Percentiles rank a stretch among this genome's conserved stretches.
Evolutionary conservation across 2,329 filamentous ascomycete species (phyloP).

Genomic region (Apiospora pterosperma): DNA sequence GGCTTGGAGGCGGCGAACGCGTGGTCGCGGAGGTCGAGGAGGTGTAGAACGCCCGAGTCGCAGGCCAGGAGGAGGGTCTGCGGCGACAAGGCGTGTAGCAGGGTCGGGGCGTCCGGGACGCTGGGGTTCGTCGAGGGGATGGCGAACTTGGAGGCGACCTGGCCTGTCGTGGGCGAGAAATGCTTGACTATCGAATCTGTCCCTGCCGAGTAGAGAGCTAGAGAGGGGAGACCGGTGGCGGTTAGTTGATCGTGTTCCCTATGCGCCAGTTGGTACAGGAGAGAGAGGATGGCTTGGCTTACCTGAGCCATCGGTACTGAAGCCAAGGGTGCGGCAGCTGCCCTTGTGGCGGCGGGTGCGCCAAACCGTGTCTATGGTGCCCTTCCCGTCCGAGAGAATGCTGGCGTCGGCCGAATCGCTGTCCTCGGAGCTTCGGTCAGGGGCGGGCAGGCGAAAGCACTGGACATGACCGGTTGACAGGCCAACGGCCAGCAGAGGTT

Average conservation of each 20-base stretch:
- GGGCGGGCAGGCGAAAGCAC: constrained; percentile 68
- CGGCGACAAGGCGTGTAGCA: constrained; percentile 80
- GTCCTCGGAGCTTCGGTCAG: constrained; percentile 47
- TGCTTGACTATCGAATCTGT: constrained; percentile 57
- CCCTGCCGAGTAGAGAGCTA: constrained; percentile 62
- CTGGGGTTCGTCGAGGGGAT: constrained; percentile 57
- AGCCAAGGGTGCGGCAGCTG: constrained; percentile 80
- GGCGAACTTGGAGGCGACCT: constrained; percentile 77
- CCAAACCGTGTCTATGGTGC: constrained; percentile 80
- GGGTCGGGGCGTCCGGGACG: constrained; percentile 68
- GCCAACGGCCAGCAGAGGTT: constrained; percentile 83
- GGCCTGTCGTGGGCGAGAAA: constrained; percentile 55
- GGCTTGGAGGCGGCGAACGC: constrained; percentile 59
- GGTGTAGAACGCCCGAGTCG: constrained; percentile 84
- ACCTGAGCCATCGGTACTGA: constrained; percentile 72
- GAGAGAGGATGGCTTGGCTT: constrained; percentile 34
- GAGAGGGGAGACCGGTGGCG: background rate
- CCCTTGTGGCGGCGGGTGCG: constrained; percentile 87
- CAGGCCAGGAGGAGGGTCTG: constrained; percentile 86
- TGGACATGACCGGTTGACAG: constrained; percentile 83
- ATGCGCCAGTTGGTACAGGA: background rate
- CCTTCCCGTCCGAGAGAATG: constrained; percentile 59
- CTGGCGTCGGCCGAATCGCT: constrained; percentile 48
- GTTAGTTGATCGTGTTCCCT: background rate
- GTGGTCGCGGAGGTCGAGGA: constrained; percentile 74